Evolutionary conservation across 352 stramenopile species (phyloP).

Genomic region (Blastocystis sp.): DNA sequence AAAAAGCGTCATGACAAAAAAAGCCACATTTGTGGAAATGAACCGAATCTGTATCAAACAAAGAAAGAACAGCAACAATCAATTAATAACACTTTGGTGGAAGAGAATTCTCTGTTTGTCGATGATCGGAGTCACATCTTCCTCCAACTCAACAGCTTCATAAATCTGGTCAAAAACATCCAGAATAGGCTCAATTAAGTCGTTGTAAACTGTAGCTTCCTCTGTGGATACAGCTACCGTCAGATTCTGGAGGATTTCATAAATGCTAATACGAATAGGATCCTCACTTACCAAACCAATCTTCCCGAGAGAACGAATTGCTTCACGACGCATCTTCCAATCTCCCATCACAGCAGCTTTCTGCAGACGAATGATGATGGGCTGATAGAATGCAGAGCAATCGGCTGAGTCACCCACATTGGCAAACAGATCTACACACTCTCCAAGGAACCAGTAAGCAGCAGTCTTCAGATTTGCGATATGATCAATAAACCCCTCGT

Average conservation of each 20-base stretch:
- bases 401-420: not conserved
- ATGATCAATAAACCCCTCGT: conserved; percentile 1
- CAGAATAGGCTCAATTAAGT: conserved; percentile 52
- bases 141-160: conserved; percentile 35
- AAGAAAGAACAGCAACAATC: not conserved
- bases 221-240: not conserved
- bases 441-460: conserved; percentile 52
- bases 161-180: conserved; percentile 49
- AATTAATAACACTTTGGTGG: conserved; percentile 42
- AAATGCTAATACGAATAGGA: conserved; percentile 29
- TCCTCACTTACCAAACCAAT: conserved; percentile 55
- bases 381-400: not conserved
- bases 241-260: conserved; percentile 59
- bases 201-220: conserved; percentile 43
- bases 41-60: not conserved
- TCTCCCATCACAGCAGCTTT: conserved; percentile 54
- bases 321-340: conserved; percentile 44
- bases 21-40: no score
- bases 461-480: conserved; percentile 20
- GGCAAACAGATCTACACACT: conserved; percentile 25
- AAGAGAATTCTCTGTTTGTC: conserved; percentile 1
- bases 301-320: conserved; percentile 49
- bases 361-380: conserved; percentile 34
- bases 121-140: conserved; percentile 9
- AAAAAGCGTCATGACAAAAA: no score